phyloP scores from a whole-genome alignment of 805 yeast species.

The Yarrowia yakushimensis region DNA sequence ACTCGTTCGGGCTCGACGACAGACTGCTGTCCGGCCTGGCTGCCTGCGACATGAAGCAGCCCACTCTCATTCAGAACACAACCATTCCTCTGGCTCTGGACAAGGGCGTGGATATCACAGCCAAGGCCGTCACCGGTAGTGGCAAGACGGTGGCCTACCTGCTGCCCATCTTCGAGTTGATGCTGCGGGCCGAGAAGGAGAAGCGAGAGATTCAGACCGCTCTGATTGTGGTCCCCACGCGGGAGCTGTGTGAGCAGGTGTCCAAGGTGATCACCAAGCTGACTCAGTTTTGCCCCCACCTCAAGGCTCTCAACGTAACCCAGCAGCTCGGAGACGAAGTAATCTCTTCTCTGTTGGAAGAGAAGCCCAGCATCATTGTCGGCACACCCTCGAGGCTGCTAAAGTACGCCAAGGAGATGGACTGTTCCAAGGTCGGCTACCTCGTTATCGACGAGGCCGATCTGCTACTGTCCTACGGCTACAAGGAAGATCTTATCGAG shows the following conservation, averaged over 20 bases:
- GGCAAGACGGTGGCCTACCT: slow-evolving; percentile 93
- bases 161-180: slow-evolving; percentile 78
- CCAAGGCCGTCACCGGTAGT: slow-evolving; percentile 92
- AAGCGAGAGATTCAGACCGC: slow-evolving; percentile 35
- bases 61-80: slow-evolving; percentile 85
- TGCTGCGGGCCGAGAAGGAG: slow-evolving; percentile 44
- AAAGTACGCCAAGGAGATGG: slow-evolving; percentile 46
- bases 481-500: slow-evolving; percentile 73
- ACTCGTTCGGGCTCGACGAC: slow-evolving; percentile 74
- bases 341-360: slow-evolving; percentile 62
- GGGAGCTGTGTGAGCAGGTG: slow-evolving; percentile 88
- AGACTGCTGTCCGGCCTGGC: slow-evolving; percentile 80
- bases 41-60: slow-evolving; percentile 73
- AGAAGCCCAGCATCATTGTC: slow-evolving; percentile 74
- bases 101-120: slow-evolving; percentile 87
- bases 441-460: slow-evolving; percentile 95
- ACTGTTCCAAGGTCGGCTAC: slow-evolving; percentile 56
- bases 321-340: slow-evolving; percentile 68
- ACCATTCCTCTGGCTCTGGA: slow-evolving; percentile 90
- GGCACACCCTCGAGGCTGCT: slow-evolving; percentile 84
- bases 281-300: slow-evolving; percentile 65
- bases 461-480: slow-evolving; percentile 83
- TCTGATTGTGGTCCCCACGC: slow-evolving; percentile 84
- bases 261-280: slow-evolving; percentile 63
- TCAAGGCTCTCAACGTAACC: slow-evolving; percentile 60